Conservation (phyloP, 164 flowering plant species). For the Hamamelis virginiana region DNA sequence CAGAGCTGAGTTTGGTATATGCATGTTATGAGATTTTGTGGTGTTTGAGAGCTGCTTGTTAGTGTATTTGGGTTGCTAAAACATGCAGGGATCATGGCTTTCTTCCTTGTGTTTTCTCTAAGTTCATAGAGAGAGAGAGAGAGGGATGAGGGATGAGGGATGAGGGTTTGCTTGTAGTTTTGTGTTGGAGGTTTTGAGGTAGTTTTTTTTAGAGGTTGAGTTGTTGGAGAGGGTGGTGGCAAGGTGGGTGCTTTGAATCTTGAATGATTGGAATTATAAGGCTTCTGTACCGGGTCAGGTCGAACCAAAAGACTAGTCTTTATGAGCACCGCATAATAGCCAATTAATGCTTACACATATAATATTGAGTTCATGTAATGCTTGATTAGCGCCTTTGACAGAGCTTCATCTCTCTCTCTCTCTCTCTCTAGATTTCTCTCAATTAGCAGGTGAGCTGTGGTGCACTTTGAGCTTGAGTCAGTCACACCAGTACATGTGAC, state of each 20-base stretch:
- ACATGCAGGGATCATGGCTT: constrained; percentile 46
- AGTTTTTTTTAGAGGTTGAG: neutral
- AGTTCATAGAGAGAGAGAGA: neutral
- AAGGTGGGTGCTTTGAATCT: constrained; percentile 20
- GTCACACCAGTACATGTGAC: constrained; percentile 12
- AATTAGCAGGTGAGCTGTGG: constrained; percentile 39
- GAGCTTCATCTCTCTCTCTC: neutral
- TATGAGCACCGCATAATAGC: constrained; percentile 10
- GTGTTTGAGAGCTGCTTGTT: constrained; percentile 28
- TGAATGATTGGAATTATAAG: constrained; percentile 12
- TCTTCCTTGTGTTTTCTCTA: neutral
- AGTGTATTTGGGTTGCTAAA: constrained; percentile 39
- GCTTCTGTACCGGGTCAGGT: no score
- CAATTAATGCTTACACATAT: constrained; percentile 3
- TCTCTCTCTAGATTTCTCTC: neutral
- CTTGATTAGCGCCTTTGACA: constrained; percentile 58
- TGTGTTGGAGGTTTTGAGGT: neutral
- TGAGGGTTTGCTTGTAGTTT: no score
- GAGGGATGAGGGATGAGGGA: neutral
- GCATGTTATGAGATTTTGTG: constrained; percentile 53
- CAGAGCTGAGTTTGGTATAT: constrained; percentile 53
- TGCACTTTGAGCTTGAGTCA: constrained; percentile 27
- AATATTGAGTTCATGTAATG: constrained; percentile 10
- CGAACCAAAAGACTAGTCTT: constrained; percentile 1
- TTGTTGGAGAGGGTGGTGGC: neutral